phyloP scores from a whole-genome alignment of 176 grass and related monocot genomes.

The Eleusine coracana region DNA sequence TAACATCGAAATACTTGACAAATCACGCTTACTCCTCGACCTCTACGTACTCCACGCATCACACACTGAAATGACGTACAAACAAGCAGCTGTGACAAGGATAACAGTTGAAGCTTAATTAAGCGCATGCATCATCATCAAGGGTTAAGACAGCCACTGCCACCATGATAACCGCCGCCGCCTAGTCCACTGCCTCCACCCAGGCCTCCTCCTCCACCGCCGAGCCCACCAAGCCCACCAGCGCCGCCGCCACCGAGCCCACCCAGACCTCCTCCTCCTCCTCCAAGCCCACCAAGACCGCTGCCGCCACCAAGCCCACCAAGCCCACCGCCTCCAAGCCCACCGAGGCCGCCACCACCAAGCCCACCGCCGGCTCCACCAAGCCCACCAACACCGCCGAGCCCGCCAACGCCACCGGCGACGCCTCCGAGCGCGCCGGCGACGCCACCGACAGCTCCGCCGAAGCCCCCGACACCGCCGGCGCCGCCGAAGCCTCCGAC shows the following conservation, averaged over 20 bases:
- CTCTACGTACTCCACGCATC: no score
- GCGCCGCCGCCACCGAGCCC: neutral
- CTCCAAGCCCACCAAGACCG: neutral
- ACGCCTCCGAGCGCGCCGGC: constrained; percentile 22
- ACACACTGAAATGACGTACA: no score
- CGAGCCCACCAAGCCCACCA: neutral
- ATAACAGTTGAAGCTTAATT: no score
- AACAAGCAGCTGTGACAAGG: no score
- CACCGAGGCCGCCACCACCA: neutral
- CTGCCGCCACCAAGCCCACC: neutral
- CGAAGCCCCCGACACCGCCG: neutral
- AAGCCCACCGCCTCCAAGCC: neutral
- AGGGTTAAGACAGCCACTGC: constrained; percentile 17
- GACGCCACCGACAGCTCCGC: neutral
- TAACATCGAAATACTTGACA: neutral
- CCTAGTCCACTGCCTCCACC: neutral
- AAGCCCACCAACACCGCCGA: neutral
- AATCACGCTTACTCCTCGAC: no score
- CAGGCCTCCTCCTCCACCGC: neutral
- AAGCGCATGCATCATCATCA: neutral
- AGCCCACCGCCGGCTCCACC: constrained; percentile 8
- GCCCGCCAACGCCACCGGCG: neutral
- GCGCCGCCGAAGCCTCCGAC: constrained; percentile 33
- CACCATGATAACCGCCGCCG: neutral
- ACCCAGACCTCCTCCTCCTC: neutral